A percentile compares a stretch with the other conserved stretches of the same genome.
Evolutionary conservation across 2,329 filamentous ascomycete species (phyloP).

Genomic region (Colletotrichum tropicicola): DNA sequence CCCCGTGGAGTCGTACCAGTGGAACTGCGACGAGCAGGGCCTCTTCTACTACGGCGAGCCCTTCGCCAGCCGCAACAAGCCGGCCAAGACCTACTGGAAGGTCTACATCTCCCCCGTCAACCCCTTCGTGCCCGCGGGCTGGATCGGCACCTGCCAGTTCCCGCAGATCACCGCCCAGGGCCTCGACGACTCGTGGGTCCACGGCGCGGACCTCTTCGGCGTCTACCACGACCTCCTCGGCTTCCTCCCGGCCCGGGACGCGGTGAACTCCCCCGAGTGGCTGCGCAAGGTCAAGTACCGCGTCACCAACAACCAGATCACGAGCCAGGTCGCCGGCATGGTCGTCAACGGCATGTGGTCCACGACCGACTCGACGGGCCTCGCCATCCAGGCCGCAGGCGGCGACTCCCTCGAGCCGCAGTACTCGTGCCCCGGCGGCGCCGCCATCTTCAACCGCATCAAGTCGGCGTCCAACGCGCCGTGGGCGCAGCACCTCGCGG

Average conservation of each 20-base stretch:
- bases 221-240: constrained; percentile 77
- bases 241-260: constrained; percentile 67
- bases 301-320: constrained; percentile 85
- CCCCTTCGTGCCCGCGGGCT: constrained; percentile 72
- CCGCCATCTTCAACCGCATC: constrained; percentile 51
- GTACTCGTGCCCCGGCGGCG: constrained; percentile 70
- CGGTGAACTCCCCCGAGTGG: constrained; percentile 44
- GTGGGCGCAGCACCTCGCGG: constrained; percentile 73
- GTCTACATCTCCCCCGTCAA: constrained; percentile 70
- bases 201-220: constrained; percentile 79
- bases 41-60: constrained; percentile 76
- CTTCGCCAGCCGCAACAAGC: constrained; percentile 51
- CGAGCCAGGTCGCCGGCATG: constrained; percentile 82
- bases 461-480: constrained; percentile 50
- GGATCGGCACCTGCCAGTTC: constrained; percentile 80
- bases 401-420: constrained; percentile 80
- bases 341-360: constrained; percentile 76
- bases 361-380: constrained; percentile 48
- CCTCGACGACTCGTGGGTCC: constrained; percentile 77
- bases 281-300: constrained; percentile 65
- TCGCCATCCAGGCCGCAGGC: constrained; percentile 54
- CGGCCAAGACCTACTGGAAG: constrained; percentile 71
- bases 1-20: constrained; percentile 75
- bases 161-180: constrained; percentile 81
- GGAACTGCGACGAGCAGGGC: constrained; percentile 76